These are phyloP conservation scores for Backusella macrospora DNA, from an alignment of 192 early-diverging fungal species.

Conservation along the genomic window DNA sequence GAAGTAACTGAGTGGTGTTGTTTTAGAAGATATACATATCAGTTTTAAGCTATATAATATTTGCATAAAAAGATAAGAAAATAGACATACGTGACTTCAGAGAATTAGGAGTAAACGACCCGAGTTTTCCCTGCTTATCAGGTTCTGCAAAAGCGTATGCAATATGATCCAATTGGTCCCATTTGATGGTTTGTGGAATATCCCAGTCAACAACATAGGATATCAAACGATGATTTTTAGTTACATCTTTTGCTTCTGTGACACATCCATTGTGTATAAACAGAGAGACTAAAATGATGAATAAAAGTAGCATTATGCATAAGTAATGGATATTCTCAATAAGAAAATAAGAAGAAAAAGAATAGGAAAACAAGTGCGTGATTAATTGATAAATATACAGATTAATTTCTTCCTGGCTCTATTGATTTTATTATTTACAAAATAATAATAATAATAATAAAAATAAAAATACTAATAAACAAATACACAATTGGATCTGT, in stretches of 20 bases:
- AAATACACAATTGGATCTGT: not conserved
- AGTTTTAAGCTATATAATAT: not conserved
- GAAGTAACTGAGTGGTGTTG: constrained; percentile 1
- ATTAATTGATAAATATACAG: not conserved
- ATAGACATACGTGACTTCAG: not conserved
- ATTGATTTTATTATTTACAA: constrained; percentile 1
- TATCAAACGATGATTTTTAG: not conserved
- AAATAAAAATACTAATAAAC: not conserved
- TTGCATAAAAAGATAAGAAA: not conserved
- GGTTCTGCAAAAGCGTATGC: constrained; percentile 57
- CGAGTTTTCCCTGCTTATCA: constrained; percentile 25
- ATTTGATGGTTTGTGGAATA: constrained; percentile 35
- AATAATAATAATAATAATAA: too few species aligned
- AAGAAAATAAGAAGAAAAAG: not conserved
- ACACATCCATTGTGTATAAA: too few species aligned
- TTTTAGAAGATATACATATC: too few species aligned
- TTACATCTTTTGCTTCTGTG: too few species aligned
- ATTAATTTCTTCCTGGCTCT: not conserved
- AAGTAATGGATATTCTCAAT: not conserved
- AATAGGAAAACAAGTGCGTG: not conserved
- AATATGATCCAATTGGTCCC: constrained; percentile 54
- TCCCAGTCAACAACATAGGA: constrained; percentile 26
- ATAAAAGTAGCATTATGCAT: too few species aligned
- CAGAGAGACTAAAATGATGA: too few species aligned
- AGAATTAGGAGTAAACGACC: not conserved